phyloP scores from a whole-genome alignment of 2,329 filamentous ascomycete genomes.

The Talaromyces sp. region DNA sequence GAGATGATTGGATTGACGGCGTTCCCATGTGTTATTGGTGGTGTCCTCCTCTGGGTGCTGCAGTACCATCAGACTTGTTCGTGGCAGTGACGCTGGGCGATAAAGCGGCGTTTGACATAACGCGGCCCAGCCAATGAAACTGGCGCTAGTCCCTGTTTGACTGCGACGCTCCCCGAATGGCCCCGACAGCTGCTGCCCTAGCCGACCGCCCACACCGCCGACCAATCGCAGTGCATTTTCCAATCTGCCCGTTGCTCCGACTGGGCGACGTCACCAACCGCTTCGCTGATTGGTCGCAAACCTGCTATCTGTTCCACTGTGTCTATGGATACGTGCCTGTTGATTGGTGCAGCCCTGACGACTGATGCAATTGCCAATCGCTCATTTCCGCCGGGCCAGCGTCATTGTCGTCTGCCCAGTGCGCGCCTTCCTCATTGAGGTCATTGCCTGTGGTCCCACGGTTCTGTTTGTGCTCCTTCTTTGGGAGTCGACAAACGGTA shows the following conservation, averaged over 20 bases:
- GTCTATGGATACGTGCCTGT: too few relatives aligned
- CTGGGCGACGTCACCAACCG: conserved; percentile 14
- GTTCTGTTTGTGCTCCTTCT: background rate
- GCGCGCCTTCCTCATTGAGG: conserved; percentile 9
- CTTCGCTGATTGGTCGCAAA: background rate
- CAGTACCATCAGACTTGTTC: background rate
- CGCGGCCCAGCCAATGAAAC: background rate
- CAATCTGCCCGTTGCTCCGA: conserved; percentile 6
- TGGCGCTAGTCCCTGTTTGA: conserved; percentile 6
- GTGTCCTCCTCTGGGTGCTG: conserved; percentile 10
- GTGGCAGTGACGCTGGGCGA: conserved; percentile 11
- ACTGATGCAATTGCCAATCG: conserved; percentile 12
- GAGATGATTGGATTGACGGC: background rate
- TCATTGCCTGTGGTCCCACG: conserved; percentile 2
- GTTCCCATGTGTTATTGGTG: background rate
- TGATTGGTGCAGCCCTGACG: background rate
- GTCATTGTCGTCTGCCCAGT: conserved; percentile 14
- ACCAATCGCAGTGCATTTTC: background rate
- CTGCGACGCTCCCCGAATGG: conserved; percentile 11
- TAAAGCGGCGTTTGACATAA: background rate
- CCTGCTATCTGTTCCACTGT: background rate
- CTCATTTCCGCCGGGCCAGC: conserved; percentile 1
- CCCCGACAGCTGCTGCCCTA: background rate
- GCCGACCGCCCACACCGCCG: background rate
- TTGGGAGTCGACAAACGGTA: background rate